Base-by-base conservation (phyloP, 2,329 filamentous ascomycete genomes). In the Didymella lethalis region DNA sequence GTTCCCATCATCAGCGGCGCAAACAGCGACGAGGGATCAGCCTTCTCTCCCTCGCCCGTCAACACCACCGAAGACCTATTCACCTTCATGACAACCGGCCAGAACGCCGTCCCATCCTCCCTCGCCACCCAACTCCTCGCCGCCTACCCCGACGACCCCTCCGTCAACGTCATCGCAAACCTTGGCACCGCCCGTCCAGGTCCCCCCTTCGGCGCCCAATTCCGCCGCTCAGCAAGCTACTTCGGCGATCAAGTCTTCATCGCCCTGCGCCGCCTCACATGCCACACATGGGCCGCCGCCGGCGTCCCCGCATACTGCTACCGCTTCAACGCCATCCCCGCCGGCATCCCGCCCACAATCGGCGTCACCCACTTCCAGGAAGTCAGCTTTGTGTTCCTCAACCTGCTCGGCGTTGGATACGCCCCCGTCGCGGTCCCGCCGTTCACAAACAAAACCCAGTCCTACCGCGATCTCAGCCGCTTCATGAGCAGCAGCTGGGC, bases 21-120 rank as follows among this genome's bases (percentile, higher is more conserved):
- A 34, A 90, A 90, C 71, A 83, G 83, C 1, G 88, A 91, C 64
- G 89, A 91, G 70, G 89, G 87, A 2, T 83, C 83, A 0, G 77
- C 79, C 1, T 89, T 88, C 66, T 83, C 80, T 0, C 80, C 81
- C 11, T 71, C 61, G 6, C 83, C 82, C 16, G 82, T 89, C 61
- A 83, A 88, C 68, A 85, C 82, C 1, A 83, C 80, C 11, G 80
- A 76, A 16, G 80, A 87, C 48, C 85, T 88, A 67, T 73, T 78
- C 44, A 77, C 74, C 48, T 73, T 84, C 14, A 75, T 72, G 25
- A 71, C 70, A 38, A 66, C 68, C 20, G 64, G 64, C 4, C 52
- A 51, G 10, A 68, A 69, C 20, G 64, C 66, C 16, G 59, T 74
- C 12, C 66, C 72, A 7, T 48, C 68, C 7, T 63, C 62, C 0